Evolutionary conservation across 1,284 basidiomycete species (phyloP).

Genomic region (Pseudozyma sp.): DNA sequence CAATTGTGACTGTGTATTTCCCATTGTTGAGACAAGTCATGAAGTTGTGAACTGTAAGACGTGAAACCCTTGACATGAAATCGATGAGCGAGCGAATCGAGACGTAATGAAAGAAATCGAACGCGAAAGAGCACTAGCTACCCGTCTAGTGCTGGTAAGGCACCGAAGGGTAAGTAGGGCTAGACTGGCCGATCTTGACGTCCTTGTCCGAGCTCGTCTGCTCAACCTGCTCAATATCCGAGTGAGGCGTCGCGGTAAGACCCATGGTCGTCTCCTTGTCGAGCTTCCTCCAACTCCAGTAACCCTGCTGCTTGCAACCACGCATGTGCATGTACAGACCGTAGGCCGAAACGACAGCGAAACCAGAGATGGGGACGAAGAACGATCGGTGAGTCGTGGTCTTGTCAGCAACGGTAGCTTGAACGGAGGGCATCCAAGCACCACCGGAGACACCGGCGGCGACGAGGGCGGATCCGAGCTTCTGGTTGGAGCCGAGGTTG

Average conservation of each 20-base stretch:
- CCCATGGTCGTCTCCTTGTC: slow-evolving; percentile 30
- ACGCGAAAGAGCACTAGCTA: no score
- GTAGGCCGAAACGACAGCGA: slow-evolving; percentile 35
- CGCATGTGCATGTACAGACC: slow-evolving; percentile 46
- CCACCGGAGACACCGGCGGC: slow-evolving; percentile 77
- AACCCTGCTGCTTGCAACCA: slow-evolving; percentile 25
- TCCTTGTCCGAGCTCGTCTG: slow-evolving; percentile 29
- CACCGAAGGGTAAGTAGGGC: slow-evolving; percentile 21
- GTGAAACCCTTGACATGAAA: neutral
- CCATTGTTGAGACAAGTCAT: no score
- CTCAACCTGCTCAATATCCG: slow-evolving; percentile 21
- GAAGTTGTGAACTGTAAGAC: neutral
- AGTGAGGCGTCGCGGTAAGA: slow-evolving; percentile 6
- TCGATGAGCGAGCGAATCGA: no score
- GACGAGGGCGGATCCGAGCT: slow-evolving; percentile 40
- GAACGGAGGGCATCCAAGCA: slow-evolving; percentile 80
- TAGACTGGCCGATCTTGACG: slow-evolving; percentile 19
- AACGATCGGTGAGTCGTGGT: slow-evolving; percentile 32
- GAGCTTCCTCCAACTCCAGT: slow-evolving; percentile 42
- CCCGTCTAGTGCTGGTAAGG: slow-evolving; percentile 21
- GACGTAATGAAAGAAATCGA: no score
- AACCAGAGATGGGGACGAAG: slow-evolving; percentile 40
- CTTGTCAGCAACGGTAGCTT: slow-evolving; percentile 77
- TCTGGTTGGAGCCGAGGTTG: slow-evolving; percentile 53
- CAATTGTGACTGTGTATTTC: no score